Percentiles rank a stretch among this genome's conserved stretches.
phyloP scores from a whole-genome alignment of 1,284 basidiomycete species.

The Leccinum subatratum region DNA sequence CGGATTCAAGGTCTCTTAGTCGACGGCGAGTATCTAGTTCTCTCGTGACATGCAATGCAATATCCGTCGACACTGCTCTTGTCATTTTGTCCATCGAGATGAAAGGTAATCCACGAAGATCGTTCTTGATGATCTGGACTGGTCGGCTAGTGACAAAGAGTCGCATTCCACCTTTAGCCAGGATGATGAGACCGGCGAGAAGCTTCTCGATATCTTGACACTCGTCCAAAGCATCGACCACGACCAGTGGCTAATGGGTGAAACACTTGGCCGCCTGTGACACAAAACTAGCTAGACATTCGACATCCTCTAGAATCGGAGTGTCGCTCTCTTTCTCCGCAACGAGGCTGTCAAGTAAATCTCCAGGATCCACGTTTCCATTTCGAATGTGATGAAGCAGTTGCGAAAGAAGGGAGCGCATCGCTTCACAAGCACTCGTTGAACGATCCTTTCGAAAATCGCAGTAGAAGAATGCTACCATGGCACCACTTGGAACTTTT shows the following conservation, averaged over 20 bases:
- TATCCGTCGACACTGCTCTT: constrained; percentile 6
- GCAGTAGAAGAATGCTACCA: constrained; percentile 13
- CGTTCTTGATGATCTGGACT: constrained; percentile 9
- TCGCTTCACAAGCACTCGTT: constrained; percentile 9
- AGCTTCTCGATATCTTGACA: constrained; percentile 10
- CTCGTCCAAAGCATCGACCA: constrained; percentile 17
- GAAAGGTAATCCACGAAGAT: constrained; percentile 1
- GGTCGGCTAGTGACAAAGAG: constrained; percentile 16
- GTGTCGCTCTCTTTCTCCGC: constrained; percentile 1
- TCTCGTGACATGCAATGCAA: constrained; percentile 13
- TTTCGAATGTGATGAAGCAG: constrained; percentile 6
- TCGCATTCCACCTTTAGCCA: constrained; percentile 4
- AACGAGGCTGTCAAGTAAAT: constrained; percentile 3
- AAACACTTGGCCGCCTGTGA: background rate
- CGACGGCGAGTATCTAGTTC: constrained; percentile 13
- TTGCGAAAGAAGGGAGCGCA: constrained; percentile 13
- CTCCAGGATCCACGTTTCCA: background rate
- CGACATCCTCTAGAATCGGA: constrained; percentile 1
- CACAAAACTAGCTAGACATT: constrained; percentile 5
- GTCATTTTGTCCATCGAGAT: constrained; percentile 11
- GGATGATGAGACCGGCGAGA: constrained; percentile 2
- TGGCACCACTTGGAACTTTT: background rate
- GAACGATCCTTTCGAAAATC: constrained; percentile 10
- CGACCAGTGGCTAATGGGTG: constrained; percentile 3
- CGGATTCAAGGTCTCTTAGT: constrained; percentile 2